phyloP scores from a whole-genome alignment of 129 eudicot genomes.

The Arctium lappa region DNA sequence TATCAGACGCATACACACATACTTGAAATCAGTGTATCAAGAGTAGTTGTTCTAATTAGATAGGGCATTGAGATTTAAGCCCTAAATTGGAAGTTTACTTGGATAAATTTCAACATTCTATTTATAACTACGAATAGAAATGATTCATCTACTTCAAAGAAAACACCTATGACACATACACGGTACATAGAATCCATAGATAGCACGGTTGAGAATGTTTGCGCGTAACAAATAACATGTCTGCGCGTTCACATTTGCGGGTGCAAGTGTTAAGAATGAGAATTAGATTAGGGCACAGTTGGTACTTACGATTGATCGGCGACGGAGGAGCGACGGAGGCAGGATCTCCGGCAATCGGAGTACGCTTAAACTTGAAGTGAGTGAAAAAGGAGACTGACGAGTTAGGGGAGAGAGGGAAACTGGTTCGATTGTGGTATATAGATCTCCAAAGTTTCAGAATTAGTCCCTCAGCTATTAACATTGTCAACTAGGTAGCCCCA shows the following conservation, averaged over 20 bases:
- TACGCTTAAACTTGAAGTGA: neutral
- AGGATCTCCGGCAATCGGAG: slow-evolving; percentile 23
- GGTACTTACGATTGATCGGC: slow-evolving; percentile 26
- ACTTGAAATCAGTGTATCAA: neutral
- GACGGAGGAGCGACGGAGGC: slow-evolving; percentile 1
- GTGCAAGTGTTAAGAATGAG: neutral
- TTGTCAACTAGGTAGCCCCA: neutral
- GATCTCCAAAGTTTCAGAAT: neutral
- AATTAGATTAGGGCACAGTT: neutral
- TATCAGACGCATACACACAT: neutral
- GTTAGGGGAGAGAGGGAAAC: slow-evolving; percentile 15
- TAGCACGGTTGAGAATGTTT: neutral
- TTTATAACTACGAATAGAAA: neutral
- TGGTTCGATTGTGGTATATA: slow-evolving; percentile 11
- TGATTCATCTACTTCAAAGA: neutral
- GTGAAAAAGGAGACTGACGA: neutral
- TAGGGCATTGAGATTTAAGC: neutral
- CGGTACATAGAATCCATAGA: neutral
- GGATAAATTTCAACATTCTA: neutral
- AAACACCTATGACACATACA: neutral
- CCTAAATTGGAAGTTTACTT: neutral
- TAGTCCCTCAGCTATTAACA: slow-evolving; percentile 7
- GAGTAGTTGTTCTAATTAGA: neutral
- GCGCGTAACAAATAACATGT: neutral
- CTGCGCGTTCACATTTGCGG: neutral